These are phyloP conservation scores for Theileria parva DNA, from an alignment of 169 alveolate species.

Conservation along the genomic window DNA sequence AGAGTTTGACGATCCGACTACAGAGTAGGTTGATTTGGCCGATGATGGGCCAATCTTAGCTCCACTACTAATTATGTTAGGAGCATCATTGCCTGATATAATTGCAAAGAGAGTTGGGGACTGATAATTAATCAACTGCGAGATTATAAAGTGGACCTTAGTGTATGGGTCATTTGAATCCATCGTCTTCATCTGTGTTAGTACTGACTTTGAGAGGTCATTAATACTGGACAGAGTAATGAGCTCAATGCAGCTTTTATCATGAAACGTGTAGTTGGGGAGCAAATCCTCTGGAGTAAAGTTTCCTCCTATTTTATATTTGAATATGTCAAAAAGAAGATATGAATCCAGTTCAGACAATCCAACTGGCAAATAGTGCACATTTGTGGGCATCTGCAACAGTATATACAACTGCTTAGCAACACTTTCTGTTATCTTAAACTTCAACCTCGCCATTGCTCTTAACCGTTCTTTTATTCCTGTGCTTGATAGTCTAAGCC, in stretches of 20 bases:
- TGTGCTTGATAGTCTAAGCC: neutral
- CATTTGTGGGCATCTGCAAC: conserved; percentile 39
- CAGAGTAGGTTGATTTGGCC: neutral
- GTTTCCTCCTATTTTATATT: neutral
- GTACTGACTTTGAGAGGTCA: conserved; percentile 5
- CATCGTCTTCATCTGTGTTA: conserved; percentile 28
- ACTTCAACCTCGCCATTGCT: neutral
- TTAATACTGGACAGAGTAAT: neutral
- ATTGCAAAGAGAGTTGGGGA: conserved; percentile 2
- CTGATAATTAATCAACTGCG: conserved; percentile 28
- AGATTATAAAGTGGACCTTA: conserved; percentile 33
- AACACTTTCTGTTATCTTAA: conserved; percentile 4
- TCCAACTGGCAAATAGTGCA: conserved; percentile 39
- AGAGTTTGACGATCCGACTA: neutral
- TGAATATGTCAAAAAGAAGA: conserved; percentile 26
- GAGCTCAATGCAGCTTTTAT: conserved; percentile 1
- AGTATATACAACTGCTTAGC: conserved; percentile 35
- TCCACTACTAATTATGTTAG: neutral
- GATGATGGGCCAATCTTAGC: neutral
- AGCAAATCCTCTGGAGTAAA: conserved; percentile 7
- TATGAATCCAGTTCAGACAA: conserved; percentile 41
- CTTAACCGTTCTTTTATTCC: conserved; percentile 1
- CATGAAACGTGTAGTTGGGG: conserved; percentile 36
- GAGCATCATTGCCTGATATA: neutral
- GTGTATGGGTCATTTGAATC: conserved; percentile 23